A percentile compares a stretch with the other conserved stretches of the same genome.
Evolutionary conservation across 2,329 filamentous ascomycete species (phyloP).

Genomic region (Phyllosticta citriasiana): DNA sequence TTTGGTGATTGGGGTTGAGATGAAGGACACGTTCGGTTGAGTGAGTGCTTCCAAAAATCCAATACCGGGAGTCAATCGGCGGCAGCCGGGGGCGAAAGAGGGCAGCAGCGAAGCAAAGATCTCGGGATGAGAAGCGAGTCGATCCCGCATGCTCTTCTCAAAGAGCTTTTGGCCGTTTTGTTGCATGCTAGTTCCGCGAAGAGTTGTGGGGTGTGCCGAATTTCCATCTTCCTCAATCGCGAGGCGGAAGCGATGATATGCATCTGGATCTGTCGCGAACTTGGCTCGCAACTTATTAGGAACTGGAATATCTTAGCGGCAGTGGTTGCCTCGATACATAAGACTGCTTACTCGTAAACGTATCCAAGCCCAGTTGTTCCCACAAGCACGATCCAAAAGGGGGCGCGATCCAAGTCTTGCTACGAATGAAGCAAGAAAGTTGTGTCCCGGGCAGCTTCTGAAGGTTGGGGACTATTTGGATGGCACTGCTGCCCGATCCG

Average conservation of each 20-base stretch:
- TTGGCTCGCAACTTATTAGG: constrained; percentile 18
- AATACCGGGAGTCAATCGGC: constrained; percentile 40
- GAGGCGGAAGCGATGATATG: constrained; percentile 23
- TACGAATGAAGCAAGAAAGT: constrained; percentile 23
- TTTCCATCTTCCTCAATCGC: constrained; percentile 25
- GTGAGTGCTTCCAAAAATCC: constrained; percentile 42
- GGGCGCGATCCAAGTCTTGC: constrained; percentile 28
- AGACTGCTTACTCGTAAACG: constrained; percentile 13
- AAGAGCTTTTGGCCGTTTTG: constrained; percentile 27
- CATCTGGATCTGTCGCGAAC: constrained; percentile 20
- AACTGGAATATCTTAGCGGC: constrained; percentile 9
- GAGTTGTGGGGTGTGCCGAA: constrained; percentile 21
- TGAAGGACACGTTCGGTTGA: constrained; percentile 29
- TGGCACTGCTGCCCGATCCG: constrained; percentile 28
- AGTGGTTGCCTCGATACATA: not conserved
- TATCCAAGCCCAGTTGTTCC: constrained; percentile 26
- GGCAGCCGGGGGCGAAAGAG: constrained; percentile 36
- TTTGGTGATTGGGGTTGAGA: constrained; percentile 25
- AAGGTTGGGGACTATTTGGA: constrained; percentile 32
- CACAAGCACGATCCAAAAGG: constrained; percentile 21
- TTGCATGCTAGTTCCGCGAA: constrained; percentile 29
- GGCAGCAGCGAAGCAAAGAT: constrained; percentile 34
- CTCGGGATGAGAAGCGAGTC: constrained; percentile 28
- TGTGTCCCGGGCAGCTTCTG: constrained; percentile 25
- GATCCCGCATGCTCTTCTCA: constrained; percentile 31